phyloP scores from a whole-genome alignment of 306 rosid species.

The Cajanus cajan region DNA sequence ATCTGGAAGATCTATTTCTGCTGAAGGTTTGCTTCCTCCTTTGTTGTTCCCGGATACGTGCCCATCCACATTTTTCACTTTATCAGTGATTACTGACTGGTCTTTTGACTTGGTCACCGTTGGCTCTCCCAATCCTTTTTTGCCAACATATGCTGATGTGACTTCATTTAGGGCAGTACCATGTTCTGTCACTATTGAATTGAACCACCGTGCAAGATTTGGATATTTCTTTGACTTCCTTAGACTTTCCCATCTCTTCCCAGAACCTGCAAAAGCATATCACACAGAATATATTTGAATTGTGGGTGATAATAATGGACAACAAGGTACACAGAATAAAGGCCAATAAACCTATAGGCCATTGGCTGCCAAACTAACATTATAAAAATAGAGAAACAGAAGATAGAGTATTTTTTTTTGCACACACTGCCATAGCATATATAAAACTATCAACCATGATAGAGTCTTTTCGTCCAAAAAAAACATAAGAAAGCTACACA shows the following conservation, averaged over 20 bases:
- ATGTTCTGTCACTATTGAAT: slow-evolving; percentile 58
- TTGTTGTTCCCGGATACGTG: slow-evolving; percentile 47
- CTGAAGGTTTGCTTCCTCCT: slow-evolving; percentile 47
- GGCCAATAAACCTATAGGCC: neutral
- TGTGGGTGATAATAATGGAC: slow-evolving; percentile 3
- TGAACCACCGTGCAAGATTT: slow-evolving; percentile 84
- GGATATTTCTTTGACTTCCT: slow-evolving; percentile 83
- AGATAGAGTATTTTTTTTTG: neutral
- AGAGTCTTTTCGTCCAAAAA: neutral
- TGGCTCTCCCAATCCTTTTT: slow-evolving; percentile 62
- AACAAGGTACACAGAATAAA: neutral
- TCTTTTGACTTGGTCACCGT: slow-evolving; percentile 44
- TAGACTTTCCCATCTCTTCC: slow-evolving; percentile 92
- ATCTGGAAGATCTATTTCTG: slow-evolving; percentile 86
- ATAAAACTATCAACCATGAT: neutral
- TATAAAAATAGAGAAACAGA: neutral
- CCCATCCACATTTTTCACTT: slow-evolving; percentile 41
- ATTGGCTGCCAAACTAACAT: slow-evolving; percentile 4
- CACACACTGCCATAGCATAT: neutral
- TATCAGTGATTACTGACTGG: slow-evolving; percentile 31
- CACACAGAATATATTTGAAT: neutral
- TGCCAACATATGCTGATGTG: slow-evolving; percentile 51
- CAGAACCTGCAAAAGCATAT: slow-evolving; percentile 54
- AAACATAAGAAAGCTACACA: neutral
- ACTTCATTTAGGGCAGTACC: slow-evolving; percentile 56